phyloP scores from a whole-genome alignment of 1,284 basidiomycete species.

The Psilocybe mexicana region DNA sequence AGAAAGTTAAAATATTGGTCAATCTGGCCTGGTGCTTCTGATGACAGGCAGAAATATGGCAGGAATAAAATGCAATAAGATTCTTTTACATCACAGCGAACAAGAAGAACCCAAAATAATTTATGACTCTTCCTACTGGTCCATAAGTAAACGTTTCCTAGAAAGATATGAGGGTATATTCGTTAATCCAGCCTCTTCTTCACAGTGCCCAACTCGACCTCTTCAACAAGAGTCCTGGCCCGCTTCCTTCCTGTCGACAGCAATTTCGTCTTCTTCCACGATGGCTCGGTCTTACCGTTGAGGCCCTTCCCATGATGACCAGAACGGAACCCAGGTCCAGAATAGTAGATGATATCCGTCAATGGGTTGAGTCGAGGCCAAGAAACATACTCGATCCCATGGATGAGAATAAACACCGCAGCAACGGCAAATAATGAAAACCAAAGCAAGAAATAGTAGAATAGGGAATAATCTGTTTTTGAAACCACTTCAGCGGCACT shows the following conservation, averaged over 20 bases:
- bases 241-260: conserved; percentile 28
- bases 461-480: conserved; percentile 69
- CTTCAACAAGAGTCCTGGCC: conserved; percentile 32
- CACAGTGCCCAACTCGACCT: conserved; percentile 42
- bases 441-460: conserved; percentile 83
- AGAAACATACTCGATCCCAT: conserved; percentile 88
- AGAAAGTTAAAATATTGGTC: too few relatives aligned
- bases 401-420: conserved; percentile 70
- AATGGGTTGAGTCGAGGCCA: conserved; percentile 92
- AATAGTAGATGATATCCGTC: conserved; percentile 83
- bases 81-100: background rate
- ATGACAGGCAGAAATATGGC: too few relatives aligned
- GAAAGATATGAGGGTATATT: background rate
- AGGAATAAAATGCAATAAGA: background rate
- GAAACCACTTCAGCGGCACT: conserved; percentile 6
- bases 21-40: too few relatives aligned
- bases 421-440: conserved; percentile 62
- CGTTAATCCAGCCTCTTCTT: conserved; percentile 71
- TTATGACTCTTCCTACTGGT: background rate
- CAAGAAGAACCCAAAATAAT: background rate
- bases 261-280: conserved; percentile 41
- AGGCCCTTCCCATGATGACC: conserved; percentile 78
- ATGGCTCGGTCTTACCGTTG: conserved; percentile 31
- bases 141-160: background rate
- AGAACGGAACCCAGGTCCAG: conserved; percentile 84